These are phyloP conservation scores for Pulveroboletus sp. DNA, from an alignment of 768 basidiomycete genomes.

Conservation along the genomic window DNA sequence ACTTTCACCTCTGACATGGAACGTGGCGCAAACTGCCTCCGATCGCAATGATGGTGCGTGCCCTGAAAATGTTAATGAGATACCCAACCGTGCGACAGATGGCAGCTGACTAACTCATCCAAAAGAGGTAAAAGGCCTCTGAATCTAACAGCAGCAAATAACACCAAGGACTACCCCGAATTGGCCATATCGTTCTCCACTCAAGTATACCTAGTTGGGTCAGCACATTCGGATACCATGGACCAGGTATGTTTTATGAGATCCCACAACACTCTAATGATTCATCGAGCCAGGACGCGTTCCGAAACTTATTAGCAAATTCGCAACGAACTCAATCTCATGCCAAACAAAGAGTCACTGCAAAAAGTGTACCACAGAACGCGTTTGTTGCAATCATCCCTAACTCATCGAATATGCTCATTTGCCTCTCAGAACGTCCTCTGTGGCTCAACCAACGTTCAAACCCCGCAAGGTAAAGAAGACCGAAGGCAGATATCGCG, in stretches of 20 bases:
- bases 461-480: constrained; percentile 81
- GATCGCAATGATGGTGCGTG: background rate
- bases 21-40: background rate
- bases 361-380: constrained; percentile 8
- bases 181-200: background rate
- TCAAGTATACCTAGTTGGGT: background rate
- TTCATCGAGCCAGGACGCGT: constrained; percentile 48
- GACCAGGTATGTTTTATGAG: constrained; percentile 21
- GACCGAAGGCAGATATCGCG: constrained; percentile 55
- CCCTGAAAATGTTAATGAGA: constrained; percentile 4
- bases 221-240: constrained; percentile 15
- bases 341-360: background rate
- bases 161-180: constrained; percentile 8
- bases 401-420: background rate
- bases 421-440: constrained; percentile 36
- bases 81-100: no score
- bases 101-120: constrained; percentile 8
- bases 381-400: constrained; percentile 11
- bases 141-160: constrained; percentile 30
- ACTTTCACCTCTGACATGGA: constrained; percentile 1
- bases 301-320: constrained; percentile 46
- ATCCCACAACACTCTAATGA: background rate
- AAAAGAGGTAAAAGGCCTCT: constrained; percentile 18
- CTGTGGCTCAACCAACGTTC: constrained; percentile 60
- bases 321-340: constrained; percentile 25